Base-by-base conservation (phyloP, 768 basidiomycete genomes). In the button mushroom (Agaricus bisporus) region DNA sequence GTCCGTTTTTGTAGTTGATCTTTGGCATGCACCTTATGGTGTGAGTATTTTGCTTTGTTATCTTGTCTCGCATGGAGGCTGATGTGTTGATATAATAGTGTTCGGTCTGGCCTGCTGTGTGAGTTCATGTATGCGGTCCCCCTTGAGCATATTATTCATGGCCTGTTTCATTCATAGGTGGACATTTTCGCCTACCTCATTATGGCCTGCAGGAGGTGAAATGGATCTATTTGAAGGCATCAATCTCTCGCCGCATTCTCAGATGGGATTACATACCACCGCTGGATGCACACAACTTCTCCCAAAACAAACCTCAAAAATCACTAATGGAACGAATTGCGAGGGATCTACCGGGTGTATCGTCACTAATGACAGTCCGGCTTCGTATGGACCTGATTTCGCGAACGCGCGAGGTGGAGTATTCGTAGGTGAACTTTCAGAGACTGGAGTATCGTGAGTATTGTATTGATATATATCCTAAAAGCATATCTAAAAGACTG, bases 171-270 rank as follows among this genome's bases (percentile, higher is more conserved):
- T 22, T 22, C 4, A 22, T 32, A 32, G 32, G 8, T 32, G 32
- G 77, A 78, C 79, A n/a, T 78, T 81, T 62, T 77, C 83, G 0
- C 66, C 73, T 9, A 61, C 37, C 12, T 39, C 45, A 5, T 25
- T 67, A 18, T 87, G 86, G 85, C 86, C 86, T 2, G 63, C 64
- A 9, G 85, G 84, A 56, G 83, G 80, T 22, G 85, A 89, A 63
- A 85, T 88, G 56, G 91, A 93, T 65, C 87, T 86, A 8, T 80
- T 93, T 55, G 91, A 94, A 66, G 86, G 83, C 35, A 84, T 92
- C 57, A 93, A 94, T 67, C 64, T 77, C 45, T 77, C 77, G 38
- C 72, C 73, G 3, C 68, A 72, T 49, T 88, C 85, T 57, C 85
- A 87, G 63, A 82, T 86, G 76, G 76, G 74, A 6, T 70, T 92